Conservation (phyloP, 495 filamentous ascomycete genomes). For the Lophiostoma macrostomum region DNA sequence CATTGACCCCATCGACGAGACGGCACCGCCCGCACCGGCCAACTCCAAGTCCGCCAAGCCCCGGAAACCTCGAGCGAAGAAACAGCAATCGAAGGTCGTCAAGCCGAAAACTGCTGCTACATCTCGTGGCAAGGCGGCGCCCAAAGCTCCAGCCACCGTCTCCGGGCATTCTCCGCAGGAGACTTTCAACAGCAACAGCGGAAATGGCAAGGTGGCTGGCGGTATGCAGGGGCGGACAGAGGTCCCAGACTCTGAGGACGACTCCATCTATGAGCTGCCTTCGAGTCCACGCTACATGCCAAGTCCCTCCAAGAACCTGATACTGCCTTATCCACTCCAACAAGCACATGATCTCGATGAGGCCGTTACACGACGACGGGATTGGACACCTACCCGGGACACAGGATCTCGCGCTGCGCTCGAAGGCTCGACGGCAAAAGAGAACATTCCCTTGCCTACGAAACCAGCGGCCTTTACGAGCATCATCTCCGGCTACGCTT, state of each 20-base stretch:
- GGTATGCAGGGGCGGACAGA: neutral
- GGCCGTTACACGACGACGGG: slow-evolving; percentile 49
- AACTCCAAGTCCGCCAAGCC: slow-evolving; percentile 16
- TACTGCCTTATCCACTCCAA: neutral
- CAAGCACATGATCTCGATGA: slow-evolving; percentile 39
- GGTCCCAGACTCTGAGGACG: neutral
- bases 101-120: slow-evolving; percentile 17
- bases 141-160: neutral
- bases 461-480: slow-evolving; percentile 1
- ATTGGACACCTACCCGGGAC: slow-evolving; percentile 57
- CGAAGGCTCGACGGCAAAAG: slow-evolving; percentile 1
- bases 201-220: neutral
- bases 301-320: neutral
- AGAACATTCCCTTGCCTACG: neutral
- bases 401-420: slow-evolving; percentile 25
- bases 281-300: slow-evolving; percentile 4
- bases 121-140: neutral
- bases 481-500: slow-evolving; percentile 18
- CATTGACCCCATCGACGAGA: neutral
- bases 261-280: slow-evolving; percentile 19
- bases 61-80: slow-evolving; percentile 31
- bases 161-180: no score
- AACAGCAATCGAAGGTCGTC: slow-evolving; percentile 16
- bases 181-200: neutral
- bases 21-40: neutral